Percentiles rank a stretch among this genome's conserved stretches.
phyloP scores from a whole-genome alignment of 2,329 filamentous ascomycete genomes.

The Pyrenophora graminea region DNA sequence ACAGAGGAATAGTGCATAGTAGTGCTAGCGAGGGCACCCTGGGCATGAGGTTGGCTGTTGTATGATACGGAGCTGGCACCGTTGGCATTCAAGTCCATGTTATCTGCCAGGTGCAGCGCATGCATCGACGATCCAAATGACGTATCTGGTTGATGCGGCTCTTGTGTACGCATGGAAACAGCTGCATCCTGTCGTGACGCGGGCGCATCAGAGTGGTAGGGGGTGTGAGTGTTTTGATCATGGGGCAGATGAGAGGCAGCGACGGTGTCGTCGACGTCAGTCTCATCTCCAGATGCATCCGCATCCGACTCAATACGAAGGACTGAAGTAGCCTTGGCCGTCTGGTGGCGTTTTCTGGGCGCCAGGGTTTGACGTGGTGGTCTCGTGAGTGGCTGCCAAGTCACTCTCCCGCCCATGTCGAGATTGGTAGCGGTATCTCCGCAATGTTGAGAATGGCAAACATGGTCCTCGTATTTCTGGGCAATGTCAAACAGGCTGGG shows the following conservation, averaged over 20 bases:
- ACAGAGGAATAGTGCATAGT: constrained; percentile 9
- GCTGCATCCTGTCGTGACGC: background rate
- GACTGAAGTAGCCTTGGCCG: background rate
- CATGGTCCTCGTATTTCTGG: constrained; percentile 35
- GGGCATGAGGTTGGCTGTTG: background rate
- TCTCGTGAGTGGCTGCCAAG: constrained; percentile 29
- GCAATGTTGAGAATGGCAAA: constrained; percentile 29
- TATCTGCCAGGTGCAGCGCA: constrained; percentile 6
- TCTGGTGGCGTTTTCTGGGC: constrained; percentile 20
- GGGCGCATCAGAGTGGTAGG: background rate
- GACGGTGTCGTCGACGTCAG: constrained; percentile 26
- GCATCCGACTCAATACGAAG: constrained; percentile 2
- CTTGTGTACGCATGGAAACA: background rate
- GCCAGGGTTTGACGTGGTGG: constrained; percentile 17
- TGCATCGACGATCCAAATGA: constrained; percentile 18
- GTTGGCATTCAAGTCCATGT: constrained; percentile 19
- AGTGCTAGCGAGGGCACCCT: constrained; percentile 4
- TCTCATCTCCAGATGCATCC: constrained; percentile 25
- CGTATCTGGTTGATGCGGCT: background rate
- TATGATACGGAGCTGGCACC: constrained; percentile 3
- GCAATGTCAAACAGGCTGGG: constrained; percentile 38
- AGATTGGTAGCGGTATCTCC: constrained; percentile 22
- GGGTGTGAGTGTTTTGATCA: background rate
- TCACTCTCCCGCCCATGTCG: constrained; percentile 26
- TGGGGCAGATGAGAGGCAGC: background rate